phyloP scores from a whole-genome alignment of 176 grass and related monocot genomes.

The Rhynchospora tenuis region DNA sequence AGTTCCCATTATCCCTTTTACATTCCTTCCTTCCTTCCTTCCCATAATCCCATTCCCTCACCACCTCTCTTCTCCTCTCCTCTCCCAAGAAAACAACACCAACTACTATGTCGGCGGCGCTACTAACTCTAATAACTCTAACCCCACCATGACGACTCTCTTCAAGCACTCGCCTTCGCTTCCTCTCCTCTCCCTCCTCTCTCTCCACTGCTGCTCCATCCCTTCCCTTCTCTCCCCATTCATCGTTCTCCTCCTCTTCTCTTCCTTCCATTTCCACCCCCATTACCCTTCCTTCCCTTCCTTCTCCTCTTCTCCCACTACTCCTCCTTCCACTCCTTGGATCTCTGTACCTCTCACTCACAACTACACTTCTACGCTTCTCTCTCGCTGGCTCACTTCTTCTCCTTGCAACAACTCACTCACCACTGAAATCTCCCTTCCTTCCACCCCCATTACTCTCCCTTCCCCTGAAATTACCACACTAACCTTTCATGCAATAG shows the following conservation, averaged over 20 bases:
- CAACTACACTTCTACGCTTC: slow-evolving; percentile 74
- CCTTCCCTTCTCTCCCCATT: not conserved
- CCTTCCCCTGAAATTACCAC: slow-evolving; percentile 46
- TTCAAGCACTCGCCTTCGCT: not conserved
- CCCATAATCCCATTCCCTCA: not conserved
- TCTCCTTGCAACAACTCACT: slow-evolving; percentile 59
- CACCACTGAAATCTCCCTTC: slow-evolving; percentile 59
- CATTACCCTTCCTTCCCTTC: not conserved
- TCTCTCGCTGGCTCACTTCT: slow-evolving; percentile 56
- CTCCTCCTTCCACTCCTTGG: slow-evolving; percentile 22
- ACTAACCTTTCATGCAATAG: slow-evolving; percentile 61
- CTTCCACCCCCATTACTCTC: slow-evolving; percentile 12
- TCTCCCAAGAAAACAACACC: not conserved
- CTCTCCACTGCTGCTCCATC: slow-evolving; percentile 1
- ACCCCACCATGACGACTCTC: not conserved
- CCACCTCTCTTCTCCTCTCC: not conserved
- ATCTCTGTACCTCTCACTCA: slow-evolving; percentile 39
- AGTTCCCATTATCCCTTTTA: not conserved
- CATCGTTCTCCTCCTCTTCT: not conserved
- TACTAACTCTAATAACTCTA: not conserved
- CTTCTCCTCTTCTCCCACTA: not conserved
- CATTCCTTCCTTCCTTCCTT: not conserved
- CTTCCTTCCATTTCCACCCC: slow-evolving; percentile 13
- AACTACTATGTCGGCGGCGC: not conserved
- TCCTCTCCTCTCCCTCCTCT: not conserved